phyloP scores from a whole-genome alignment of 768 basidiomycete genomes.

The Trametes cinnabarina region DNA sequence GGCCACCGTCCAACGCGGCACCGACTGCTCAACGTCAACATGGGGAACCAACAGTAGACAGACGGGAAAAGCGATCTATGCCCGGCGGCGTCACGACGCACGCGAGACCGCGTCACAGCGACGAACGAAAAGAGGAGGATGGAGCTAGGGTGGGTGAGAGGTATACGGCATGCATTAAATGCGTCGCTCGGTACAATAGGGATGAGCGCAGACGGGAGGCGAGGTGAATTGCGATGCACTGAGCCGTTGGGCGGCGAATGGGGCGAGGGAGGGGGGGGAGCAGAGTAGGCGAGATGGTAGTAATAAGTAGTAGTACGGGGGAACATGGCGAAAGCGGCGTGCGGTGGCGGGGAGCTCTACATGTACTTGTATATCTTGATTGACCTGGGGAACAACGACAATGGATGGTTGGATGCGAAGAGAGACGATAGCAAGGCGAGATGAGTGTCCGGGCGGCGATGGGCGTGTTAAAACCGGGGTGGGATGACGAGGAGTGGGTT shows the following conservation, averaged over 20 bases:
- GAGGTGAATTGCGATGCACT: not conserved
- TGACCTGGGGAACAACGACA: not conserved
- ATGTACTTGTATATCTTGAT: not conserved
- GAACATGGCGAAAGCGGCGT: not conserved
- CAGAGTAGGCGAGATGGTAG: not conserved
- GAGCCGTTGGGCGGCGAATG: not conserved
- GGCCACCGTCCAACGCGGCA: not conserved
- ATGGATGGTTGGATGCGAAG: not conserved
- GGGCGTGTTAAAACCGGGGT: too few species aligned
- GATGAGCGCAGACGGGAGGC: not conserved
- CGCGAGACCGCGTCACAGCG: too few species aligned
- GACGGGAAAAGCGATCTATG: too few species aligned
- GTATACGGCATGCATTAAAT: constrained; percentile 19
- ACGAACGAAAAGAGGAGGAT: not conserved
- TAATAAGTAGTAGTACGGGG: not conserved
- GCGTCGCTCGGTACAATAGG: constrained; percentile 17
- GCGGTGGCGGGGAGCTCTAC: not conserved
- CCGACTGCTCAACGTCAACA: too few species aligned
- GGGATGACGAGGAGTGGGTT: too few species aligned
- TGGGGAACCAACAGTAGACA: too few species aligned
- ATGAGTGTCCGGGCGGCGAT: not conserved
- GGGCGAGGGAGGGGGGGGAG: not conserved
- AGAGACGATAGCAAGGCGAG: not conserved
- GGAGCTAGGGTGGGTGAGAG: not conserved
- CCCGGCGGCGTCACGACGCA: too few species aligned